Evolutionary conservation across 2,329 filamentous ascomycete genomes (phyloP).

Genomic region (Trichoderma sp.): DNA sequence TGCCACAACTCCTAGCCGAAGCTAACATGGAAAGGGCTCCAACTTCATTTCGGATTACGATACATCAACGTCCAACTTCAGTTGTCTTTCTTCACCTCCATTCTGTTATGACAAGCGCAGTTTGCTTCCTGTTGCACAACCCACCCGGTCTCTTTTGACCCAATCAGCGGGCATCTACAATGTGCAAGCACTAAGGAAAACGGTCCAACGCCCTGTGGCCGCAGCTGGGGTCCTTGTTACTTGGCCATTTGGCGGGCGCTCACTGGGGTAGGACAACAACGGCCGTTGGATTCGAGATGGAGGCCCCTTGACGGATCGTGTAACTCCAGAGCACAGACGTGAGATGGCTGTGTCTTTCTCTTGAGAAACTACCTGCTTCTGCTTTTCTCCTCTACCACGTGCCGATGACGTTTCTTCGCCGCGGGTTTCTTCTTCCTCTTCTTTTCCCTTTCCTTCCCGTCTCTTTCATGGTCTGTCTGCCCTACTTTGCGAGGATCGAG

Average conservation of each 20-base stretch:
- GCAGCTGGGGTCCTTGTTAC: neutral
- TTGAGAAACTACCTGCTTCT: neutral
- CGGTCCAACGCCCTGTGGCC: neutral
- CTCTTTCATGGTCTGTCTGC: neutral
- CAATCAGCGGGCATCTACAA: neutral
- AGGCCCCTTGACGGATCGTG: neutral
- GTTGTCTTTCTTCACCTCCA: neutral
- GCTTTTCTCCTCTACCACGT: conserved; percentile 3
- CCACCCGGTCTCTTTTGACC: neutral
- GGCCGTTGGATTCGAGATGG: neutral
- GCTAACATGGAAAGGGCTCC: neutral
- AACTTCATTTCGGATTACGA: neutral
- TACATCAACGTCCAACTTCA: neutral
- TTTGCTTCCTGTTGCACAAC: neutral
- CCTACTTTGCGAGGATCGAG: conserved; percentile 3
- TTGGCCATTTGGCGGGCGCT: neutral
- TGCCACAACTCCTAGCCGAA: neutral
- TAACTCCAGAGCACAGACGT: conserved; percentile 9
- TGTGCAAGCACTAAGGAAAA: neutral
- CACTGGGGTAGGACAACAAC: neutral
- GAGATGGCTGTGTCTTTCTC: neutral
- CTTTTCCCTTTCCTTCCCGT: neutral
- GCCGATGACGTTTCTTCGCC: neutral
- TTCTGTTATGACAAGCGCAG: neutral
- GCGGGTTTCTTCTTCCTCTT: neutral